Evolutionary conservation across 108 stramenopile genomes (phyloP).

Genomic region (Conticribra guillardii): DNA sequence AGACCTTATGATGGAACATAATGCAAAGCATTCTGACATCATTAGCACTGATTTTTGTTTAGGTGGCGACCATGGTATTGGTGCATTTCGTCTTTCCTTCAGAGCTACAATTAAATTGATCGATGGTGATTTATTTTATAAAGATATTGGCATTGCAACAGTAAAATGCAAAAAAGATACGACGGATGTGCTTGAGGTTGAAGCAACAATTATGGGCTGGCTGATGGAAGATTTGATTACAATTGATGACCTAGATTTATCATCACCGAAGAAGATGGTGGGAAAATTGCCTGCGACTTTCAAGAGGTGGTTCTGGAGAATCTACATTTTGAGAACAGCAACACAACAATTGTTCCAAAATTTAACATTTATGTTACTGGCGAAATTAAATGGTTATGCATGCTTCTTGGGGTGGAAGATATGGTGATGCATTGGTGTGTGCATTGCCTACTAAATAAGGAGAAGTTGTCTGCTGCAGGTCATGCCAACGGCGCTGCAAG

Average conservation of each 20-base stretch:
- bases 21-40: no score
- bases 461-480: background rate
- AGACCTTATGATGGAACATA: no score
- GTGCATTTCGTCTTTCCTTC: no score
- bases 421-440: conserved; percentile 2
- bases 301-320: background rate
- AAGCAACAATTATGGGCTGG: conserved; percentile 5
- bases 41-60: no score
- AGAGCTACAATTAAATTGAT: no score
- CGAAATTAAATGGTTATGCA: conserved; percentile 20
- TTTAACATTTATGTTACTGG: conserved; percentile 14
- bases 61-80: no score
- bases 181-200: conserved; percentile 1
- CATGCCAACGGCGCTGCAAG: background rate
- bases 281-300: background rate
- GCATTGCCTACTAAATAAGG: conserved; percentile 8
- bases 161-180: conserved; percentile 10
- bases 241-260: background rate
- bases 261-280: background rate
- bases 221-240: conserved; percentile 12
- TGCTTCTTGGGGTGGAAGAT: conserved; percentile 22
- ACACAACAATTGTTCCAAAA: background rate
- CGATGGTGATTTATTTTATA: background rate
- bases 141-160: background rate
- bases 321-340: no score